Percentiles rank a stretch among this genome's conserved stretches.
These are phyloP conservation scores for Serendipita sp. DNA, from an alignment of 768 basidiomycete species.

Conservation along the genomic window DNA sequence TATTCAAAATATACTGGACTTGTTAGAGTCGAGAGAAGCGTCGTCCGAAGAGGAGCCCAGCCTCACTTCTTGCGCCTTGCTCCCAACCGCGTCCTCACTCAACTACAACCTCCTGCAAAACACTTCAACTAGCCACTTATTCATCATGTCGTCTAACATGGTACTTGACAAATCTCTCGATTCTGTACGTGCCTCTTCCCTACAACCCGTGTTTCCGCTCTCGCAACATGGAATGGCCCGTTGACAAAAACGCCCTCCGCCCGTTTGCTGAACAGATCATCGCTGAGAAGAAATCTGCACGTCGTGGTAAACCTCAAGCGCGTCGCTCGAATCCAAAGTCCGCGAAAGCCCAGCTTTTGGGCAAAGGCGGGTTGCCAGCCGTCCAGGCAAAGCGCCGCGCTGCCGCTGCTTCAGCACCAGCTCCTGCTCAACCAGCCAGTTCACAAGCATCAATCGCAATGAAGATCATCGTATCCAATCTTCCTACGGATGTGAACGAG, in stretches of 20 bases:
- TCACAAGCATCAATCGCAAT: conserved; percentile 30
- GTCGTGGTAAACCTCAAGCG: conserved; percentile 6
- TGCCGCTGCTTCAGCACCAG: conserved; percentile 18
- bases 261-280: conserved; percentile 6
- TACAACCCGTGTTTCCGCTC: conserved; percentile 33
- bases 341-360: conserved; percentile 20
- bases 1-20: no score
- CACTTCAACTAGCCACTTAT: background rate
- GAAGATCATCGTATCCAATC: conserved; percentile 93
- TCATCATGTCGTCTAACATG: conserved; percentile 13
- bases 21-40: no score
- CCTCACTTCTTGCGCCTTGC: no score
- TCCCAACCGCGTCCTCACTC: background rate
- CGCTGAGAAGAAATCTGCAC: conserved; percentile 5
- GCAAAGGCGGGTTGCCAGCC: conserved; percentile 23
- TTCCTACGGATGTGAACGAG: conserved; percentile 88
- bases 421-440: conserved; percentile 22
- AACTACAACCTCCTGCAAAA: background rate
- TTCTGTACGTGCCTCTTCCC: conserved; percentile 34
- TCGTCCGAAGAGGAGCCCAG: no score
- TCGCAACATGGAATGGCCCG: conserved; percentile 14
- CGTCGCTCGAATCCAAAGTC: conserved; percentile 2
- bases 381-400: conserved; percentile 23
- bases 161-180: conserved; percentile 73
- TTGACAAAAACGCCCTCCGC: background rate